A percentile compares a stretch with the other conserved stretches of the same genome.
phyloP scores from a whole-genome alignment of 2,329 filamentous ascomycete genomes.

The Neofusicoccum kwambonambiense region DNA sequence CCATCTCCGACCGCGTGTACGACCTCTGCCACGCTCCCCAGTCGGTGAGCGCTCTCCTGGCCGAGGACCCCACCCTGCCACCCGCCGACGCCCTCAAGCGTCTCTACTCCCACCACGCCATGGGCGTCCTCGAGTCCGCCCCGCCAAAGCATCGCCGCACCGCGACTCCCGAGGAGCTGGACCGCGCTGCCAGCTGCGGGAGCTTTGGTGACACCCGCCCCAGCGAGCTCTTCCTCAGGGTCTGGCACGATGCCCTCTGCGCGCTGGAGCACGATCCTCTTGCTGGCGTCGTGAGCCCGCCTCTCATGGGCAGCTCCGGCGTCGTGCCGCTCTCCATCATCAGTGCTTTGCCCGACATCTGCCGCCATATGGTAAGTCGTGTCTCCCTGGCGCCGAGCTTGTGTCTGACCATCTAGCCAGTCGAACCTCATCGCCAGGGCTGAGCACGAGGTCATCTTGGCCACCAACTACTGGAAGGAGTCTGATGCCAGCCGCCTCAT shows the following conservation, averaged over 20 bases:
- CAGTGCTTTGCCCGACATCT: constrained; percentile 67
- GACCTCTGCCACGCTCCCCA: constrained; percentile 64
- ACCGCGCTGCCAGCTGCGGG: constrained; percentile 60
- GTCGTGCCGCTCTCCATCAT: constrained; percentile 68
- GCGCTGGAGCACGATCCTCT: constrained; percentile 54
- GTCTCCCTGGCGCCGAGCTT: background rate
- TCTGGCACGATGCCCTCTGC: constrained; percentile 65
- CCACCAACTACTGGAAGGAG: constrained; percentile 74
- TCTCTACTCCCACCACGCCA: constrained; percentile 49
- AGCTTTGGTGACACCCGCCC: constrained; percentile 65
- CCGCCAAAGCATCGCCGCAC: constrained; percentile 21
- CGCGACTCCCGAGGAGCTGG: constrained; percentile 44
- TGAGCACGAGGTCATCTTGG: constrained; percentile 69
- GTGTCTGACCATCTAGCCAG: constrained; percentile 18
- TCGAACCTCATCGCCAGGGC: constrained; percentile 73
- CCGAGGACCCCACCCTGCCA: constrained; percentile 48
- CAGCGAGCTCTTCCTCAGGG: constrained; percentile 65
- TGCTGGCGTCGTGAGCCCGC: constrained; percentile 57
- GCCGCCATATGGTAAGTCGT: constrained; percentile 58
- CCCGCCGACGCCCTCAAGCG: constrained; percentile 56
- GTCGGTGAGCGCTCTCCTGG: constrained; percentile 58
- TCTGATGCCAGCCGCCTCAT: constrained; percentile 67
- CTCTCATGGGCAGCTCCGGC: constrained; percentile 61
- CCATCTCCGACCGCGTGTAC: constrained; percentile 34
- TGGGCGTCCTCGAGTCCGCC: constrained; percentile 27